A percentile compares a stretch with the other conserved stretches of the same genome.
Evolutionary conservation across 2,329 filamentous ascomycete species (phyloP).

Genomic region (Drechslerella coelobrocha): DNA sequence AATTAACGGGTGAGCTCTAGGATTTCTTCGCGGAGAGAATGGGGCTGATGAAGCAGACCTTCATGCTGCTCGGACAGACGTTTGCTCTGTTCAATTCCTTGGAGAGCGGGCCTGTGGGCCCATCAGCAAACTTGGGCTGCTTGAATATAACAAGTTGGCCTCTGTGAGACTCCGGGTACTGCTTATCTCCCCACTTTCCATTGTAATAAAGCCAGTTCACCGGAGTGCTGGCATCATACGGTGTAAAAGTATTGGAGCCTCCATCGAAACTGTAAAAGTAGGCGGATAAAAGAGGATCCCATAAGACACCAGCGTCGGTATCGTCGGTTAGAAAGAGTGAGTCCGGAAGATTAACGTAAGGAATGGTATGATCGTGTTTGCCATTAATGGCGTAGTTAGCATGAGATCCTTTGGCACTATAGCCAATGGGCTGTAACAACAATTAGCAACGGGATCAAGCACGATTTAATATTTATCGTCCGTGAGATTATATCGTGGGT

Average conservation of each 20-base stretch:
- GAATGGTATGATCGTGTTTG: conserved; percentile 69
- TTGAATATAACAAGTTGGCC: conserved; percentile 24
- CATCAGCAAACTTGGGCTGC: conserved; percentile 30
- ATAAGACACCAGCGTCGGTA: conserved; percentile 65
- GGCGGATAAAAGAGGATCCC: conserved; percentile 67
- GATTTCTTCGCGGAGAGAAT: conserved; percentile 30
- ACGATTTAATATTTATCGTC: neutral
- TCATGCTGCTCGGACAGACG: conserved; percentile 35
- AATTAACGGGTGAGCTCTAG: conserved; percentile 2
- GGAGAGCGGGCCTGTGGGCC: conserved; percentile 34
- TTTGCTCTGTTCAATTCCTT: conserved; percentile 30
- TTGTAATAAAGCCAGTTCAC: conserved; percentile 65
- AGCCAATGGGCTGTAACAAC: conserved; percentile 63
- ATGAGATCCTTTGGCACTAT: conserved; percentile 68
- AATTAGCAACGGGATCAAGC: conserved; percentile 8
- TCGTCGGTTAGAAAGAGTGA: conserved; percentile 64
- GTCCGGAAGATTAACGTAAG: conserved; percentile 65
- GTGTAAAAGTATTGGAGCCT: conserved; percentile 59
- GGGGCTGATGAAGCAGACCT: conserved; percentile 24
- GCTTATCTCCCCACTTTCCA: conserved; percentile 69
- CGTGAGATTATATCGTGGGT: neutral
- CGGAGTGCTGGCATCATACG: conserved; percentile 62
- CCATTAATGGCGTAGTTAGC: conserved; percentile 70
- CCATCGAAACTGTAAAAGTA: conserved; percentile 66
- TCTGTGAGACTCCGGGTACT: conserved; percentile 60